Evolutionary conservation across 176 grass and related monocot species (phyloP).

Genomic region (Dactylis glomerata): DNA sequence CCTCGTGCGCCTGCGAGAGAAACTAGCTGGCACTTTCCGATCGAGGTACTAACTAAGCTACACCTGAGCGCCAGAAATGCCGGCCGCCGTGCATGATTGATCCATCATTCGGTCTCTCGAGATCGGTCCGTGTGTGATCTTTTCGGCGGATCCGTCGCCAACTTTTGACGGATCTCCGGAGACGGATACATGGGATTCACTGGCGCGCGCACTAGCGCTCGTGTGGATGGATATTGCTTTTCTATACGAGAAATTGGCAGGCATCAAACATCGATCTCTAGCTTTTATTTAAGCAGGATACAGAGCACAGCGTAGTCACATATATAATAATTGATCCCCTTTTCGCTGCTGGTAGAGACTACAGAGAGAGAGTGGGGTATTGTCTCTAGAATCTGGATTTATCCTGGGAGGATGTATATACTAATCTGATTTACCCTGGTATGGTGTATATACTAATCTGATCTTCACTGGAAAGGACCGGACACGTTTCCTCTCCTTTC

Average conservation of each 20-base stretch:
- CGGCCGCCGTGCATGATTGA: slow-evolving; percentile 6
- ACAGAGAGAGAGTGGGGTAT: not conserved
- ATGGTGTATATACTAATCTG: not conserved
- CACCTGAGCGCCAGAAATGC: not conserved
- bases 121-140: slow-evolving; percentile 11
- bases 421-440: slow-evolving; percentile 2
- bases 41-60: not conserved
- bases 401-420: not conserved
- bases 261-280: slow-evolving; percentile 18
- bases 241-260: not conserved
- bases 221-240: slow-evolving; percentile 11
- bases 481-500: not conserved
- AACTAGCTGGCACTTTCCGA: not conserved
- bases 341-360: not conserved
- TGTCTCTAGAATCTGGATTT: slow-evolving; percentile 10
- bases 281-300: slow-evolving; percentile 3
- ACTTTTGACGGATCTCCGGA: slow-evolving; percentile 38
- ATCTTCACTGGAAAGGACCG: not conserved
- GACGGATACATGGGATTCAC: slow-evolving; percentile 17
- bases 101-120: not conserved
- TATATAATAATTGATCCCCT: not conserved
- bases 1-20: not conserved
- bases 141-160: not conserved
- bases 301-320: not conserved
- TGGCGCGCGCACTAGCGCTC: slow-evolving; percentile 29